These are phyloP conservation scores for Annulohypoxylon maeteangense DNA, from an alignment of 495 filamentous ascomycete genomes.

Conservation along the genomic window DNA sequence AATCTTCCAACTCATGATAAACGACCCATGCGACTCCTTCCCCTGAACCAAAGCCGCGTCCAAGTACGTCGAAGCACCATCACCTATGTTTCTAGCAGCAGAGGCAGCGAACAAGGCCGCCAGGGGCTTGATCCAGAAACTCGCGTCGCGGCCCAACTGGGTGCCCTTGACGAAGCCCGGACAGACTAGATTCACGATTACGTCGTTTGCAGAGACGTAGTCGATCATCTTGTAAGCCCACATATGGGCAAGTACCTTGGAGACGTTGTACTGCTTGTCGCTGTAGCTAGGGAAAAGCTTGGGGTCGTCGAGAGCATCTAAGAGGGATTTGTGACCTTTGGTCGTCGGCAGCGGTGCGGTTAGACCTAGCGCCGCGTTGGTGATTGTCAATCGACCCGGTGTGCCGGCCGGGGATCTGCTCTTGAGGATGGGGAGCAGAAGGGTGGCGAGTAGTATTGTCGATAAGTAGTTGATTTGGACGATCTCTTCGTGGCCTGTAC, in stretches of 20 bases:
- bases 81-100: slow-evolving; percentile 45
- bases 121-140: slow-evolving; percentile 22
- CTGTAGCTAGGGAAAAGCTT: slow-evolving; percentile 39
- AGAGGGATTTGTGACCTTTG: slow-evolving; percentile 47
- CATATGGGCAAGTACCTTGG: slow-evolving; percentile 57
- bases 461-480: slow-evolving; percentile 63
- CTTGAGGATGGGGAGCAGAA: slow-evolving; percentile 62
- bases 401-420: slow-evolving; percentile 39
- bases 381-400: slow-evolving; percentile 55
- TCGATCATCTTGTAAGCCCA: slow-evolving; percentile 57
- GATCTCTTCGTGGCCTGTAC: slow-evolving; percentile 60
- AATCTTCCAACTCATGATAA: slow-evolving; percentile 56
- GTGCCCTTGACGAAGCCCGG: slow-evolving; percentile 60
- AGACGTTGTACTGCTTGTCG: slow-evolving; percentile 51
- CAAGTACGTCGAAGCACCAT: slow-evolving; percentile 53
- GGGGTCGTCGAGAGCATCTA: slow-evolving; percentile 57
- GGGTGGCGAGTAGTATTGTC: slow-evolving; percentile 59
- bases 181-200: slow-evolving; percentile 60
- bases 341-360: slow-evolving; percentile 49
- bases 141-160: slow-evolving; percentile 48
- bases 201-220: slow-evolving; percentile 55
- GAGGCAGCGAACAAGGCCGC: slow-evolving; percentile 39
- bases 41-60: slow-evolving; percentile 55
- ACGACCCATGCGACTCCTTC: slow-evolving; percentile 58
- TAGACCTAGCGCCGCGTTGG: slow-evolving; percentile 51